phyloP scores from a whole-genome alignment of 768 basidiomycete genomes.

The Wakefieldia striispora region DNA sequence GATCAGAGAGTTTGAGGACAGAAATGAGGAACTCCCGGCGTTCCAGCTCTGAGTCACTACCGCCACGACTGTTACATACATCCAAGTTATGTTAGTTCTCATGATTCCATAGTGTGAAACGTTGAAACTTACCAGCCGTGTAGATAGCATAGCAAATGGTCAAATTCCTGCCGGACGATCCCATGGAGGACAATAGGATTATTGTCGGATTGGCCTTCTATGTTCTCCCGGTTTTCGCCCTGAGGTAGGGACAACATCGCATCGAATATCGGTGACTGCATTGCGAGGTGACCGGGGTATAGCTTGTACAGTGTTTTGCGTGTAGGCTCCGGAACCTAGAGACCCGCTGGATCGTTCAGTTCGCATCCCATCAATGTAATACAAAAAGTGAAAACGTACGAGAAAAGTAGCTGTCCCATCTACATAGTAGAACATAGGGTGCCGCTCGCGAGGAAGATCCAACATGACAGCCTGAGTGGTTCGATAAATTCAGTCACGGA shows the following conservation, averaged over 20 bases:
- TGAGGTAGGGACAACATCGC: not conserved
- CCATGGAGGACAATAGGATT: constrained; percentile 2
- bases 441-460: not conserved
- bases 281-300: not conserved
- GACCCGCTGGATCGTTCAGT: no score
- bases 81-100: not conserved
- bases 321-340: no score
- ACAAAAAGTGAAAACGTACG: not conserved
- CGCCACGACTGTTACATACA: no score
- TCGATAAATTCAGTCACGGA: no score
- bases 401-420: not conserved
- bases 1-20: constrained; percentile 2
- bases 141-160: not conserved
- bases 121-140: not conserved
- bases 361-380: no score
- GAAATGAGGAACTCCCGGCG: constrained; percentile 1
- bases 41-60: not conserved
- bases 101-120: no score
- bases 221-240: not conserved
- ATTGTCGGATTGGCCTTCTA: not conserved
- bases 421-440: not conserved
- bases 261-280: not conserved
- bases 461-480: no score
- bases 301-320: not conserved
- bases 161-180: not conserved